Evolutionary conservation across 192 early-diverging fungal genomes (phyloP).

Genomic region (Martensiomyces pterosporus): DNA sequence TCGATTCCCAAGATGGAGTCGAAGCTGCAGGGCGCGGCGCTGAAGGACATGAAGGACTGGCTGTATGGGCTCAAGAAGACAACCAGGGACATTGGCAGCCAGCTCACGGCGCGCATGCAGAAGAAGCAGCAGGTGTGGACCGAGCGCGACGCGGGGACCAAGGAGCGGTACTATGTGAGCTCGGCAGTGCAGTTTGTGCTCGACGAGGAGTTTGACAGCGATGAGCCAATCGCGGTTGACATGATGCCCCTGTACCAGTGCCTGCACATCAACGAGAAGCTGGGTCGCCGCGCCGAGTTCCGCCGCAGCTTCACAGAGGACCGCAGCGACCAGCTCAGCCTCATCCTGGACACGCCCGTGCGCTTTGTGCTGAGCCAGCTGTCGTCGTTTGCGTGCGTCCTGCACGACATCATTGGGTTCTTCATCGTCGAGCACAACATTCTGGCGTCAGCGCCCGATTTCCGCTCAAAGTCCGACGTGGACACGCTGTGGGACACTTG

Average conservation of each 20-base stretch:
- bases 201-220: constrained; percentile 78
- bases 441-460: constrained; percentile 81
- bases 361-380: constrained; percentile 59
- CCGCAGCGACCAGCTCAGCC: constrained; percentile 80
- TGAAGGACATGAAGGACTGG: constrained; percentile 89
- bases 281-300: constrained; percentile 84
- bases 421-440: constrained; percentile 93
- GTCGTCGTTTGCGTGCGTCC: constrained; percentile 56
- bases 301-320: constrained; percentile 86
- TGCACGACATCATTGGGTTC: constrained; percentile 93
- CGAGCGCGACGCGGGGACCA: constrained; percentile 33
- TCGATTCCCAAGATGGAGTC: constrained; percentile 89
- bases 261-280: constrained; percentile 91
- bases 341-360: constrained; percentile 74
- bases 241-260: constrained; percentile 95
- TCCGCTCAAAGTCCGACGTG: constrained; percentile 78
- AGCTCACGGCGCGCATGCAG: constrained; percentile 77
- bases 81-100: constrained; percentile 73
- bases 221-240: constrained; percentile 76
- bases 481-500: constrained; percentile 88
- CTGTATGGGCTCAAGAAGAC: constrained; percentile 79
- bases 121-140: constrained; percentile 59
- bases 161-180: constrained; percentile 58
- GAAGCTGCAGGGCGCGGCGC: constrained; percentile 78
- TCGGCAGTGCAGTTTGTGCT: constrained; percentile 76